These are phyloP conservation scores for Capsicum pubescens DNA, from an alignment of 257 asterid species.

Conservation along the genomic window DNA sequence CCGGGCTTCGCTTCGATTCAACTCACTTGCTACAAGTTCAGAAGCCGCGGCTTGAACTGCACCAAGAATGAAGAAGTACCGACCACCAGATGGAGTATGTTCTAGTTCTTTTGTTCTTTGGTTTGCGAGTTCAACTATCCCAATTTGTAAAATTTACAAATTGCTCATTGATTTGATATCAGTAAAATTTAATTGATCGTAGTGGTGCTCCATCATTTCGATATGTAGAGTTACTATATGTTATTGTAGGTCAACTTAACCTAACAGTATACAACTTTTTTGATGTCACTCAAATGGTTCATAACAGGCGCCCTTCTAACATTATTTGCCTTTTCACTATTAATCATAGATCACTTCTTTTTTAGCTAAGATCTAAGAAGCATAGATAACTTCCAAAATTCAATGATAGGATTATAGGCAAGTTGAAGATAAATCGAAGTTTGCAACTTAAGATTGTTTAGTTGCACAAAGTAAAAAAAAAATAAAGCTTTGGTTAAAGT, in stretches of 20 bases:
- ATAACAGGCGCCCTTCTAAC: too few species aligned
- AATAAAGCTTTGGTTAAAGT: background rate
- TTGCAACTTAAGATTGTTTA: background rate
- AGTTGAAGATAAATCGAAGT: background rate
- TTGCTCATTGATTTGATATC: background rate
- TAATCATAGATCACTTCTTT: too few species aligned
- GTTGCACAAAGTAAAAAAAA: background rate
- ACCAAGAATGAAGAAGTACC: background rate
- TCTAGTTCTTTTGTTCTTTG: background rate
- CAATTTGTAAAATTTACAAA: background rate
- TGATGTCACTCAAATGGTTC: background rate
- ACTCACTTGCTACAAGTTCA: background rate
- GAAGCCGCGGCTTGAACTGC: background rate
- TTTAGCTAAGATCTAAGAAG: background rate
- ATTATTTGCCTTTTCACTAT: too few species aligned
- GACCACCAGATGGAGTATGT: background rate
- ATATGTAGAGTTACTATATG: background rate
- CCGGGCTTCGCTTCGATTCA: conserved; percentile 32
- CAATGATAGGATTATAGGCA: background rate
- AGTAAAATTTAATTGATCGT: background rate
- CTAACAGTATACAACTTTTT: background rate
- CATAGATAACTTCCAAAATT: background rate
- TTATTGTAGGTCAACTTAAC: background rate
- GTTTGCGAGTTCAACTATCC: background rate
- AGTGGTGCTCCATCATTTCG: background rate